phyloP scores from a whole-genome alignment of 1,284 basidiomycete genomes.

The Moniliella sp. region DNA sequence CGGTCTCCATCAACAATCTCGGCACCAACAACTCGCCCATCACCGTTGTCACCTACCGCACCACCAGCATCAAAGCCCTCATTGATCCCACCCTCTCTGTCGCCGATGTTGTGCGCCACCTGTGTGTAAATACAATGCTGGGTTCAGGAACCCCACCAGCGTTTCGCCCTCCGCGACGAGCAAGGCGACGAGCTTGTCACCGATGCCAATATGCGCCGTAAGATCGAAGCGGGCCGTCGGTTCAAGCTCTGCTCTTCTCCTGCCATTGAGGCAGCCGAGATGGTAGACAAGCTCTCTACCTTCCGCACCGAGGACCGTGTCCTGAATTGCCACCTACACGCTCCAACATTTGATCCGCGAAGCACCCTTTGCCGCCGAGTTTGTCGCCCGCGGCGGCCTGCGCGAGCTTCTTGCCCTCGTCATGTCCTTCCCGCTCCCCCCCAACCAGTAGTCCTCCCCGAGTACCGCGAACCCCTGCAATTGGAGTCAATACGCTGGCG shows the following conservation, averaged over 20 bases:
- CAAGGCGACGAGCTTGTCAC: slow-evolving; percentile 73
- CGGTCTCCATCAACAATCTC: neutral
- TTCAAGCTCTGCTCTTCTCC: slow-evolving; percentile 52
- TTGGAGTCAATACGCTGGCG: slow-evolving; percentile 63
- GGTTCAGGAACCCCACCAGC: slow-evolving; percentile 55
- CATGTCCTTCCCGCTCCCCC: slow-evolving; percentile 3
- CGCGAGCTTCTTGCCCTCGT: slow-evolving; percentile 16
- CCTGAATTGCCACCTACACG: slow-evolving; percentile 51
- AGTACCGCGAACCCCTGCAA: slow-evolving; percentile 35
- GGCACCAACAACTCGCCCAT: slow-evolving; percentile 4
- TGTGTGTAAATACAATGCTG: slow-evolving; percentile 39
- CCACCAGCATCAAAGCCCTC: slow-evolving; percentile 19
- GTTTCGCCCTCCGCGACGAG: slow-evolving; percentile 59
- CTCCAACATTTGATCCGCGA: slow-evolving; percentile 73
- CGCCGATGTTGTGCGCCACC: slow-evolving; percentile 26
- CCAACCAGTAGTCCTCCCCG: slow-evolving; percentile 40
- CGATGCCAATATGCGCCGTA: slow-evolving; percentile 37
- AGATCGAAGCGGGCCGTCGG: slow-evolving; percentile 19
- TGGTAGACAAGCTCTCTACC: slow-evolving; percentile 48
- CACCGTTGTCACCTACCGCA: slow-evolving; percentile 20
- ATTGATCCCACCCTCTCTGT: slow-evolving; percentile 18
- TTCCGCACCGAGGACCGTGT: slow-evolving; percentile 41
- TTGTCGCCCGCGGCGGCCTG: slow-evolving; percentile 52
- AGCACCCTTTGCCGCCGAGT: slow-evolving; percentile 65
- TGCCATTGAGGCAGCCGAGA: slow-evolving; percentile 56